These are phyloP conservation scores for Puya raimondii DNA, from an alignment of 176 grass and related monocot genomes.

Conservation along the genomic window DNA sequence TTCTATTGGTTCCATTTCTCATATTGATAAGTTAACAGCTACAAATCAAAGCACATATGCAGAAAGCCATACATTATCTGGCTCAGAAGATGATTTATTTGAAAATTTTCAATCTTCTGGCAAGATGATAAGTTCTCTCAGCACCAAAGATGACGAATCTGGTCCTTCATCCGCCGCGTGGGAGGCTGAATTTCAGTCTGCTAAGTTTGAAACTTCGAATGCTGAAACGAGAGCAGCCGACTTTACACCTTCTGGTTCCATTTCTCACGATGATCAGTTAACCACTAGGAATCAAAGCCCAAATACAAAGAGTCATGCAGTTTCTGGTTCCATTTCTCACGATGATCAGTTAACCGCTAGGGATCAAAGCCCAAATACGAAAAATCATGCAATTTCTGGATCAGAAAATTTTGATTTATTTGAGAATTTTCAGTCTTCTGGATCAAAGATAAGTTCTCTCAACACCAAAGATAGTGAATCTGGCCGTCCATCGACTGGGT, in stretches of 20 bases:
- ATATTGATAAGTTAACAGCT: slow-evolving; percentile 19
- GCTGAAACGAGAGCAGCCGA: too few relatives aligned
- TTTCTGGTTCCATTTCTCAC: too few relatives aligned
- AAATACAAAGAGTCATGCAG: too few relatives aligned
- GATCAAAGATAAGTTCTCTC: slow-evolving; percentile 18
- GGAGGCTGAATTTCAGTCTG: too few relatives aligned
- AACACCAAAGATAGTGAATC: slow-evolving; percentile 31
- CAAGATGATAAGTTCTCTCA: neutral
- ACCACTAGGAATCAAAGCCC: too few relatives aligned
- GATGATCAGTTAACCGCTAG: neutral
- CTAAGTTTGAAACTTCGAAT: too few relatives aligned
- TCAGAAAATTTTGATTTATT: slow-evolving; percentile 11
- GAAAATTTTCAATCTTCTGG: slow-evolving; percentile 5
- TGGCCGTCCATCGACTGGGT: slow-evolving; percentile 50
- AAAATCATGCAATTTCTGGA: neutral
- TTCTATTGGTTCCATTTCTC: slow-evolving; percentile 14
- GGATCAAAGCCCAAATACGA: slow-evolving; percentile 2
- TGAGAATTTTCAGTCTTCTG: neutral
- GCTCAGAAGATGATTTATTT: slow-evolving; percentile 14
- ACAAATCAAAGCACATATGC: slow-evolving; percentile 23
- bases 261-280: too few relatives aligned
- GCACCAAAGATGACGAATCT: too few relatives aligned
- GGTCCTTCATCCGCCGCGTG: too few relatives aligned
- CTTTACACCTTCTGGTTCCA: too few relatives aligned
- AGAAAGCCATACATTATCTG: slow-evolving; percentile 25